These are phyloP conservation scores for Agrocybe pediades DNA, from an alignment of 768 basidiomycete species.

Conservation along the genomic window DNA sequence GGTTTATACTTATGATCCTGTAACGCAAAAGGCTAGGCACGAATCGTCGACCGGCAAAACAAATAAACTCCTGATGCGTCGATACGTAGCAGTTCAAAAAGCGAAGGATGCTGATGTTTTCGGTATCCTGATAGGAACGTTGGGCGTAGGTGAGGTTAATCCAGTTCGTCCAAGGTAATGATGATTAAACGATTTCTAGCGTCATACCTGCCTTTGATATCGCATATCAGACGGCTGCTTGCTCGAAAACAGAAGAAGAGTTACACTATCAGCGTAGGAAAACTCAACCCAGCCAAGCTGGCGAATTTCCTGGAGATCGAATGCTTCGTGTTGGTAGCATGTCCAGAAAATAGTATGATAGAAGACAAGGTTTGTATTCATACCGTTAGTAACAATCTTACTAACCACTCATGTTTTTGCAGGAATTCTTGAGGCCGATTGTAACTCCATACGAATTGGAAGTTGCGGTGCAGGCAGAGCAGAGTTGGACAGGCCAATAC, in stretches of 20 bases:
- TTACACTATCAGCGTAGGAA: slow-evolving; percentile 95
- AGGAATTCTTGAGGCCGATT: slow-evolving; percentile 92
- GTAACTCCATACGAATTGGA: slow-evolving; percentile 92
- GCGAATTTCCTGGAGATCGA: slow-evolving; percentile 97
- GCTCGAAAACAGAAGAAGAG: slow-evolving; percentile 76
- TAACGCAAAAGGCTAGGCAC: slow-evolving; percentile 36
- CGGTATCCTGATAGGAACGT: slow-evolving; percentile 92
- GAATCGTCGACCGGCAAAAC: slow-evolving; percentile 55
- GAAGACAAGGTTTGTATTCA: slow-evolving; percentile 55
- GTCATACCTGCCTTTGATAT: slow-evolving; percentile 84
- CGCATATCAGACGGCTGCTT: slow-evolving; percentile 75
- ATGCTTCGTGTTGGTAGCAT: slow-evolving; percentile 93
- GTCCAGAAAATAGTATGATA: slow-evolving; percentile 87
- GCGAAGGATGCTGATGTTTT: slow-evolving; percentile 93
- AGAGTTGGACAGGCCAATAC: slow-evolving; percentile 76
- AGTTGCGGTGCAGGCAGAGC: slow-evolving; percentile 71
- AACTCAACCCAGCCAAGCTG: slow-evolving; percentile 91
- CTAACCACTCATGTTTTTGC: not conserved
- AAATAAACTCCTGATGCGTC: slow-evolving; percentile 85
- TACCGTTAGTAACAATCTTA: not conserved
- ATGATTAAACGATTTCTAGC: slow-evolving; percentile 40
- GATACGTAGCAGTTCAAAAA: slow-evolving; percentile 84
- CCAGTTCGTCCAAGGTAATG: not conserved
- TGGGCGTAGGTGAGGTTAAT: slow-evolving; percentile 75
- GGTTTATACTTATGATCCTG: slow-evolving; percentile 81